These are phyloP conservation scores for Syzygium oleosum DNA, from an alignment of 345 rosid species.

Conservation along the genomic window DNA sequence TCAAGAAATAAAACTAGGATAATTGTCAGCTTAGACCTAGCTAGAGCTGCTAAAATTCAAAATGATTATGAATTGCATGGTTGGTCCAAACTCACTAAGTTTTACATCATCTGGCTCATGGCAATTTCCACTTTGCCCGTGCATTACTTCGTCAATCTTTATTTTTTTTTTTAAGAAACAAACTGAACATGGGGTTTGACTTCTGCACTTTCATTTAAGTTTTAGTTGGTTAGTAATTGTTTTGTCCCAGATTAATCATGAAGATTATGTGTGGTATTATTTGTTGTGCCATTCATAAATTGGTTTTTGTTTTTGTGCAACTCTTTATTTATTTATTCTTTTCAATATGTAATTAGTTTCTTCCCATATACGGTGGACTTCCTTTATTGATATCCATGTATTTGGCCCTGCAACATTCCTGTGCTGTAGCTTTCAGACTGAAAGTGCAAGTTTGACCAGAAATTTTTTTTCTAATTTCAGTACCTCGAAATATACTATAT, in stretches of 20 bases:
- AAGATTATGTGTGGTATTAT: background rate
- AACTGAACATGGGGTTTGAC: background rate
- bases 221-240: background rate
- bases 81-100: background rate
- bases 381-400: constrained; percentile 13
- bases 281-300: background rate
- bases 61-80: background rate
- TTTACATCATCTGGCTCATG: background rate
- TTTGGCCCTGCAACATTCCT: constrained; percentile 38
- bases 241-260: background rate
- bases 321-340: background rate
- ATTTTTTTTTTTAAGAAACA: background rate
- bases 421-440: constrained; percentile 71
- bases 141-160: background rate
- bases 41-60: background rate
- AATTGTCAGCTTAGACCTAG: background rate
- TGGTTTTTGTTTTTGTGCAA: background rate
- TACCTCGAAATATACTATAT: background rate
- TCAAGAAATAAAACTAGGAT: background rate
- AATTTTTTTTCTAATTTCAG: background rate
- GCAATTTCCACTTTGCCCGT: background rate
- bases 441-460: constrained; percentile 71
- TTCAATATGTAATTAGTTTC: background rate
- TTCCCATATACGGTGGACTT: background rate
- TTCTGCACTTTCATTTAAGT: background rate